Evolutionary conservation across 2,329 filamentous ascomycete genomes (phyloP).

Genomic region (Aspergillus flavus): DNA sequence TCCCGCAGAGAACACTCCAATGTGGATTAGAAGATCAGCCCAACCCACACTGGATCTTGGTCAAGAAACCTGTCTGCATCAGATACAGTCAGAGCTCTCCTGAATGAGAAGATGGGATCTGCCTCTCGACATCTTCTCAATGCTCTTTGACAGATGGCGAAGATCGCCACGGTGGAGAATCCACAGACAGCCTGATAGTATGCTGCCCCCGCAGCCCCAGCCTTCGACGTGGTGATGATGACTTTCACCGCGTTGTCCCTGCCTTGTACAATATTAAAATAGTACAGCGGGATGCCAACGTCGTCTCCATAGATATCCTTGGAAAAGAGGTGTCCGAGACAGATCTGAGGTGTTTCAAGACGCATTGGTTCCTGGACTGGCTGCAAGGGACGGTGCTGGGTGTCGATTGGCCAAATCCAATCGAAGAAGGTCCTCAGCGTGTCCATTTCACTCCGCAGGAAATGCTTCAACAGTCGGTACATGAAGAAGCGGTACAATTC

Average conservation of each 20-base stretch:
- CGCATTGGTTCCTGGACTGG: not conserved
- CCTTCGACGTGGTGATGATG: not conserved
- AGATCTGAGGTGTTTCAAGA: not conserved
- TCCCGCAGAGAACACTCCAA: not conserved
- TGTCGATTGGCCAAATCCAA: not conserved
- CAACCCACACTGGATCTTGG: not conserved
- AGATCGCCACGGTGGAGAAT: not conserved
- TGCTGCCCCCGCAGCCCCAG: not conserved
- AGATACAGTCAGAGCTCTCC: not conserved
- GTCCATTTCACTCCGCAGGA: not conserved
- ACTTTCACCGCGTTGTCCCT: not conserved
- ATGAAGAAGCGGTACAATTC: not conserved
- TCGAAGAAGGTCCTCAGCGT: not conserved
- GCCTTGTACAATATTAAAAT: not conserved
- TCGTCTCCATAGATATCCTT: not conserved
- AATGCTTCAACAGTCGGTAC: not conserved
- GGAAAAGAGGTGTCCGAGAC: not conserved
- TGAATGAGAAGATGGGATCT: not conserved
- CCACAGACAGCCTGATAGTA: not conserved
- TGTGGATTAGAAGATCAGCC: not conserved
- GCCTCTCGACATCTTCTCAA: not conserved
- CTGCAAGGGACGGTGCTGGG: not conserved
- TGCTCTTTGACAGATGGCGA: not conserved
- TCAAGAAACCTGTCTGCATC: not conserved
- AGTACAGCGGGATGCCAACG: not conserved